Base-by-base conservation (phyloP, 1,139 yeast species). In the Suzukiozyma palmioleophila region DNA sequence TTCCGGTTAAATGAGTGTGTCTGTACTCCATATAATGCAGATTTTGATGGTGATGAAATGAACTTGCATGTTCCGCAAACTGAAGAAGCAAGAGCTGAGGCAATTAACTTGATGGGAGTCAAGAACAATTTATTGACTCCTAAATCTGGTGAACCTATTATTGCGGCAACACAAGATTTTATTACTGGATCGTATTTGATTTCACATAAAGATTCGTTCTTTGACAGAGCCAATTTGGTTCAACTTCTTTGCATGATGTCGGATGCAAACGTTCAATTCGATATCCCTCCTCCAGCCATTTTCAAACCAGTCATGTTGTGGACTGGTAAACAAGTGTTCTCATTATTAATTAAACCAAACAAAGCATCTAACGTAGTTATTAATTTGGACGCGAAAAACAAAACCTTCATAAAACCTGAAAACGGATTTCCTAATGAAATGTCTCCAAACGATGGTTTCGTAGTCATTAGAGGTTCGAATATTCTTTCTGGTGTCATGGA, bases 1-100 rank as follows among this genome's bases (percentile, higher is more conserved):
- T 87, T 94, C 68, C 75, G 99, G 51, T 75, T 94, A 52, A 94
- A 94, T 57, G 99, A 94, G 64, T 94, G 99, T 84, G 98, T 92
- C 12, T 94, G 99, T 71, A 92, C 98, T 0, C 98, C 98, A 1
- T 94, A 92, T 66, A 94, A 94, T 62, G 99, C 99, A 32, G 99
- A 94, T 77, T 94, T 94, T 58, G 99, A 94, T 64, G 99, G 99
- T 62, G 99, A 94, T 65, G 99, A 94, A 65, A 94, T 94, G 99
- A 94, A 94, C 62, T 73, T 94, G 58, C 99, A 94, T 58, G 98
- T 94, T 33, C 98, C 98, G 2, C 99, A 94, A 65, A 92, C 98
- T 0, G 98, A 94, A 63, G 99, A 94, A 63, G 98, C 98, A 1
- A 74, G 98, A 51, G 95, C 98, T 0, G 98, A 94, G 64, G 98